A percentile compares a stretch with the other conserved stretches of the same genome.
These are phyloP conservation scores for Inga oerstediana DNA, from an alignment of 306 rosid genomes.

Conservation along the genomic window DNA sequence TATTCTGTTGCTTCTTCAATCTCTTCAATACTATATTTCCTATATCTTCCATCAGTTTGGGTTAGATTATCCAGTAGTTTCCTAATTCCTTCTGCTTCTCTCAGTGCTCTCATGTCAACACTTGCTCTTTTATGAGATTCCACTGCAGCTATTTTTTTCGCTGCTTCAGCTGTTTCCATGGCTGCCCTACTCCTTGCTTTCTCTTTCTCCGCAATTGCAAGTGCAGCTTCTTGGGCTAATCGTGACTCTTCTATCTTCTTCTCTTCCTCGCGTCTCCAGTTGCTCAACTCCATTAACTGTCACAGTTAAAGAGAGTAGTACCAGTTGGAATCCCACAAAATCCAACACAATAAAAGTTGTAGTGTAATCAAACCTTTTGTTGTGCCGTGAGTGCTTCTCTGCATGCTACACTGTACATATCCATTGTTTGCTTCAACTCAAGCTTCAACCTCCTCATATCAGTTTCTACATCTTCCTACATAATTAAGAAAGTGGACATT, in stretches of 20 bases:
- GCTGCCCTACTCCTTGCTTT: conserved; percentile 76
- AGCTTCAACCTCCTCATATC: conserved; percentile 88
- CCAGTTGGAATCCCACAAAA: neutral
- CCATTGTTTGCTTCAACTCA: conserved; percentile 96
- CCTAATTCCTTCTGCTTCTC: conserved; percentile 73
- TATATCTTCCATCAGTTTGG: conserved; percentile 59
- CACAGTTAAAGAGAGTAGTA: neutral
- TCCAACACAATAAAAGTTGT: neutral
- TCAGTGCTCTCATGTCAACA: conserved; percentile 56
- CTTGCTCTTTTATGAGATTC: conserved; percentile 64
- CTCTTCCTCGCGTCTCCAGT: conserved; percentile 67
- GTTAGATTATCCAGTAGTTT: conserved; percentile 59
- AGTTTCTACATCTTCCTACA: conserved; percentile 78
- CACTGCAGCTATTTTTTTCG: conserved; percentile 66
- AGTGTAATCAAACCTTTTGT: conserved; percentile 56
- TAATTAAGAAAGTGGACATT: conserved; percentile 11
- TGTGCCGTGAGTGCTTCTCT: conserved; percentile 77
- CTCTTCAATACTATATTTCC: conserved; percentile 77
- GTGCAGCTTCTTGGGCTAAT: conserved; percentile 69
- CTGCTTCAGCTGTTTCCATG: conserved; percentile 78
- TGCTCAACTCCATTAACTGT: conserved; percentile 64
- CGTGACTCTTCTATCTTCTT: conserved; percentile 67
- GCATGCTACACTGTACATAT: conserved; percentile 77
- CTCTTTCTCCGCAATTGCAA: conserved; percentile 81
- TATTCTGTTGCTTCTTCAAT: conserved; percentile 71